Evolutionary conservation across 371 early-diverging fungal species (phyloP), one percentile per base, ranked within the genome.

Genomic region (Mucor lusitanicus): DNA sequence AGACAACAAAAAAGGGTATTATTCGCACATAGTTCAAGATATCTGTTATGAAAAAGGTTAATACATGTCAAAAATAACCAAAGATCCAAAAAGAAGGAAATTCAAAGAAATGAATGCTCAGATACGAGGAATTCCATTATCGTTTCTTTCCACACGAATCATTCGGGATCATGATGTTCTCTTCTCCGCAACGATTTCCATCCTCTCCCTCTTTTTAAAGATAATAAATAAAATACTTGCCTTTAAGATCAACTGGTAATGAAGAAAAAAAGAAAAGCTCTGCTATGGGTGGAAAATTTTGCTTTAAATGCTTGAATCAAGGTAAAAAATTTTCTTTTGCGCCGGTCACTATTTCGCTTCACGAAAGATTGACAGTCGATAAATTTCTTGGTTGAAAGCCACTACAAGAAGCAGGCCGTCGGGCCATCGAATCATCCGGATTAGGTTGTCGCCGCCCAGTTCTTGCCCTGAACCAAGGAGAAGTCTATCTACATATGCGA

Each of bases 41-140:
- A 39, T 25, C 46, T 46, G 25, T 35, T 37, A n/a, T 42, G 54
- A 15, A 28, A 21, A 55, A 53, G n/a, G 50, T 68, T 46, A 64
- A 13, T 50, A 46, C 35, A 19, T n/a, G 39, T 55, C 27, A 30
- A 50, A 21, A 40, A 35, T 44, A 25, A 32, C 27, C 13, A 40
- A 21, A 42, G 7, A 44, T 56, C 25, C n/a, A 30, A 33, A 59
- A 27, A 59, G 23, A 50, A 48, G 42, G 42, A 64, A 63, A 42
- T 25, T 28, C 13, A 59, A 54, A 54, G 56, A 68, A 44, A 42
- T 46, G 67, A 67, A 54, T 48, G 71, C 71, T 74, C 74, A 74
- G 74, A 74, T 71, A 71, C 74, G 74, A 74, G 74, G 74, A 74
- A 74, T 74, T 74, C 74, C 74, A 74, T 75, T 75, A 57, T 69